These are phyloP conservation scores for Rhinocladiella mackenziei DNA, from an alignment of 2,329 filamentous ascomycete species.

Conservation along the genomic window DNA sequence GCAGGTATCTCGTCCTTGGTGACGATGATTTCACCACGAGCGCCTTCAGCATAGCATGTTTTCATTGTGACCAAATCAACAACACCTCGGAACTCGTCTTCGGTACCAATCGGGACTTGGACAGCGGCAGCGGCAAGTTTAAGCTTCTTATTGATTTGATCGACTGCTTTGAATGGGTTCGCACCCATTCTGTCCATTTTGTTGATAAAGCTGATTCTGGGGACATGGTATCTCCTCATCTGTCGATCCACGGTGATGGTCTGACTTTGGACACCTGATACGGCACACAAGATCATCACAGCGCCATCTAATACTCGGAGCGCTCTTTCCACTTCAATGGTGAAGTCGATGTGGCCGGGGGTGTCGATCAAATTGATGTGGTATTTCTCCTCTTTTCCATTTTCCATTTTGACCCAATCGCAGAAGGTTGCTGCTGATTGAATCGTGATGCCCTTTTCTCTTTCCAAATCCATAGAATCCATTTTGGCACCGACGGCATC, in stretches of 20 bases:
- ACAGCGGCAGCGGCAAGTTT: slow-evolving; percentile 89
- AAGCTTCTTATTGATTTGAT: slow-evolving; percentile 95
- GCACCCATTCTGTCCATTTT: slow-evolving; percentile 99
- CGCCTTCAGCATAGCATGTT: slow-evolving; percentile 86
- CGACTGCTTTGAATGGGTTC: slow-evolving; percentile 95
- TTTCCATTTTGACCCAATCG: slow-evolving; percentile 86
- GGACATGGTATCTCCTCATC: slow-evolving; percentile 97
- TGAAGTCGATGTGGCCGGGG: slow-evolving; percentile 97
- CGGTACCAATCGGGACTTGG: slow-evolving; percentile 87
- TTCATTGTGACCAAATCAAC: slow-evolving; percentile 91
- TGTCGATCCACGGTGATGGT: slow-evolving; percentile 97
- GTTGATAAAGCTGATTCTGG: slow-evolving; percentile 93
- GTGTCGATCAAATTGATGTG: slow-evolving; percentile 99
- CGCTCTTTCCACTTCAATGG: slow-evolving; percentile 95
- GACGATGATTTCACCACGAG: slow-evolving; percentile 69
- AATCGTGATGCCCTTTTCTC: slow-evolving; percentile 98
- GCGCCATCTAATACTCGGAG: slow-evolving; percentile 92
- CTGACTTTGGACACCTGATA: slow-evolving; percentile 94
- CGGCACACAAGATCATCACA: slow-evolving; percentile 97
- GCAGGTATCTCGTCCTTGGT: slow-evolving; percentile 76
- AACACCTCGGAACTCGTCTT: slow-evolving; percentile 88
- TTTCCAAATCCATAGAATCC: slow-evolving; percentile 98
- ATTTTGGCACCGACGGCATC: slow-evolving; percentile 97
- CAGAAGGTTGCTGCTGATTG: slow-evolving; percentile 97
- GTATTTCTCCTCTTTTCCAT: slow-evolving; percentile 83